Evolutionary conservation across 1,284 basidiomycete genomes (phyloP).

Genomic region (Coriolopsis trogii): DNA sequence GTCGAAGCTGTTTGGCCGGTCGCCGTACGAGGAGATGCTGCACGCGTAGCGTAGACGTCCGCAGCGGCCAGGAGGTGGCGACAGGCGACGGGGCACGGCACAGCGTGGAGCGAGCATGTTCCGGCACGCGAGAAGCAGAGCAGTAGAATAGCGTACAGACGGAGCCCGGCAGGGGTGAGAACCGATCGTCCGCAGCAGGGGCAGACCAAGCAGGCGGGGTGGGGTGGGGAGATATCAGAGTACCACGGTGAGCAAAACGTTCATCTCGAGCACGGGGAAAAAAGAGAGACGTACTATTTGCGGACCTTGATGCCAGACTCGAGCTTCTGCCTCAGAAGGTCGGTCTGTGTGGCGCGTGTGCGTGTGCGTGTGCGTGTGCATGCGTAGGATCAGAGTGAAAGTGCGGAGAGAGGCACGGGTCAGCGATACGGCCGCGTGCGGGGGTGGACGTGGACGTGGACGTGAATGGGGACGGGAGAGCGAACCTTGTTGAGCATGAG

Average conservation of each 20-base stretch:
- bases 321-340: slow-evolving; percentile 69
- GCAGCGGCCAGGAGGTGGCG: background rate
- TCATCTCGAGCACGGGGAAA: background rate
- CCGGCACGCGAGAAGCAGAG: slow-evolving; percentile 3
- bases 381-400: too few relatives aligned
- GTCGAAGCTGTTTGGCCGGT: slow-evolving; percentile 70
- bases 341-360: slow-evolving; percentile 49
- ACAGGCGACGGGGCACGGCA: slow-evolving; percentile 1
- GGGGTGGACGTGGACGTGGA: too few relatives aligned
- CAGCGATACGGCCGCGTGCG: too few relatives aligned
- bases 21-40: slow-evolving; percentile 80
- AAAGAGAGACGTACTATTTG: slow-evolving; percentile 59
- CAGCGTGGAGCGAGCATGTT: background rate
- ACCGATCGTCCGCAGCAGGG: slow-evolving; percentile 18
- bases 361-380: too few relatives aligned
- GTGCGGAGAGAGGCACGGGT: too few relatives aligned
- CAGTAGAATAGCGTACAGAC: background rate
- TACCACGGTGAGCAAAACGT: background rate
- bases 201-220: background rate
- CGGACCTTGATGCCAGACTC: slow-evolving; percentile 63
- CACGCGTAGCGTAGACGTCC: background rate
- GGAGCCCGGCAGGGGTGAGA: background rate
- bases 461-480: background rate
- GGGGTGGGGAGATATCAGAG: too few relatives aligned
- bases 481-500: slow-evolving; percentile 76